Percentiles rank a stretch among this genome's conserved stretches.
Conservation (phyloP, 306 rosid genomes). For the Corylus americana region DNA sequence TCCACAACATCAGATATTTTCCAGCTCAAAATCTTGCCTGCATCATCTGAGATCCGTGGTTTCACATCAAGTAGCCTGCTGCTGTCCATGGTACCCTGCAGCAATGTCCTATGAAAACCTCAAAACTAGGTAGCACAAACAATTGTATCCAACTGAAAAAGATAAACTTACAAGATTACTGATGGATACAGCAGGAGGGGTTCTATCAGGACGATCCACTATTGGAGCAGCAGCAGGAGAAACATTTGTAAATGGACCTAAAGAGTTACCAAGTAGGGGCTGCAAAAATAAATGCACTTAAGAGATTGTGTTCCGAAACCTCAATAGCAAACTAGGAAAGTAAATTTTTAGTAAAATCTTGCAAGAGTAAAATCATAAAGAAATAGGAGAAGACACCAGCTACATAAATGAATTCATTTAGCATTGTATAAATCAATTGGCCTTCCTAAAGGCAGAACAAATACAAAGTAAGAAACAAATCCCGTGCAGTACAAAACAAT, state of each 20-base stretch:
- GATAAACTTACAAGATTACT: constrained; percentile 39
- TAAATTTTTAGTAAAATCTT: background rate
- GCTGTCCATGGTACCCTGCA: constrained; percentile 42
- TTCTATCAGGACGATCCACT: constrained; percentile 40
- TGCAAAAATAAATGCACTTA: constrained; percentile 21
- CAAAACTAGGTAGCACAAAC: background rate
- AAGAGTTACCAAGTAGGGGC: constrained; percentile 45
- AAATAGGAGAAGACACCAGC: background rate
- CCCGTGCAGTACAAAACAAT: background rate
- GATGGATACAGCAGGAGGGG: constrained; percentile 40
- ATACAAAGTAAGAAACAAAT: background rate
- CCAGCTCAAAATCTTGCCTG: constrained; percentile 41
- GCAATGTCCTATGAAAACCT: constrained; percentile 6
- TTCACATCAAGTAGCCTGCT: constrained; percentile 49
- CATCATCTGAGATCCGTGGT: constrained; percentile 41
- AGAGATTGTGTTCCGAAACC: background rate
- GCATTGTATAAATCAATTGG: background rate
- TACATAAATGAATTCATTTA: background rate
- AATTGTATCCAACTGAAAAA: background rate
- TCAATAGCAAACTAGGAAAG: background rate
- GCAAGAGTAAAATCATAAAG: background rate
- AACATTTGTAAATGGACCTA: constrained; percentile 39
- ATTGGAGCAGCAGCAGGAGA: constrained; percentile 28
- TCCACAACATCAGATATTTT: constrained; percentile 42
- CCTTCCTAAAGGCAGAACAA: background rate